These are phyloP conservation scores for Lichtheimia hyalospora DNA, from an alignment of 371 early-diverging fungal genomes.

Conservation along the genomic window DNA sequence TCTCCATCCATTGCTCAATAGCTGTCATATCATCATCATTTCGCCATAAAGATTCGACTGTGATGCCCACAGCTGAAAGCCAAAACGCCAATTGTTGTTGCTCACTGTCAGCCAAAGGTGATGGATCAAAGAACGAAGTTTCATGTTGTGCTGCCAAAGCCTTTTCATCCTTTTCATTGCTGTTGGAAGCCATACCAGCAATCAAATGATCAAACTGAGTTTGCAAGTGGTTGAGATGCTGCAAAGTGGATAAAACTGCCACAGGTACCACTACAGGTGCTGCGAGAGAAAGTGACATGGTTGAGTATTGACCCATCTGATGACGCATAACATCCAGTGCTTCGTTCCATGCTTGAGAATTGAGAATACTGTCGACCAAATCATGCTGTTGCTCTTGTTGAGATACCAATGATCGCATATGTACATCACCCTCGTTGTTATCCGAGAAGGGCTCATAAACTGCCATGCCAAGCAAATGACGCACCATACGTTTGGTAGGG, in stretches of 20 bases:
- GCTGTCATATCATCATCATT: constrained; percentile 16
- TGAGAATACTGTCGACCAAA: constrained; percentile 20
- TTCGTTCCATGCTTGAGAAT: constrained; percentile 30
- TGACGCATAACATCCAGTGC: constrained; percentile 23
- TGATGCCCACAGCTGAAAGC: constrained; percentile 36
- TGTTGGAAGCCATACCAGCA: background rate
- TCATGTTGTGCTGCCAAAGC: background rate
- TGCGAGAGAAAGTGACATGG: constrained; percentile 23
- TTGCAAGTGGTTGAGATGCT: constrained; percentile 29
- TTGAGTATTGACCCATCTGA: constrained; percentile 8
- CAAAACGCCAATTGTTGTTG: constrained; percentile 32
- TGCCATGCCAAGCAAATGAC: constrained; percentile 31
- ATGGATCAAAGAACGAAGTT: constrained; percentile 12
- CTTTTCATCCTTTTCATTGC: too few species aligned
- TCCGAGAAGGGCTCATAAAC: constrained; percentile 15
- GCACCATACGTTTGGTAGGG: constrained; percentile 17
- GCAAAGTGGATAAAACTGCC: constrained; percentile 30
- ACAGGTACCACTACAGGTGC: constrained; percentile 40
- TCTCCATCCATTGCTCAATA: constrained; percentile 17
- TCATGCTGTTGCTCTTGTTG: constrained; percentile 24
- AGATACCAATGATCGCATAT: constrained; percentile 30
- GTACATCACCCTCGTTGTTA: constrained; percentile 6
- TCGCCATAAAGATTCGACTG: constrained; percentile 34
- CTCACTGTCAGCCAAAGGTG: constrained; percentile 13
- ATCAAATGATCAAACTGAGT: constrained; percentile 24